Conservation (phyloP, 1,284 basidiomycete species). For the Vanrija sp. region DNA sequence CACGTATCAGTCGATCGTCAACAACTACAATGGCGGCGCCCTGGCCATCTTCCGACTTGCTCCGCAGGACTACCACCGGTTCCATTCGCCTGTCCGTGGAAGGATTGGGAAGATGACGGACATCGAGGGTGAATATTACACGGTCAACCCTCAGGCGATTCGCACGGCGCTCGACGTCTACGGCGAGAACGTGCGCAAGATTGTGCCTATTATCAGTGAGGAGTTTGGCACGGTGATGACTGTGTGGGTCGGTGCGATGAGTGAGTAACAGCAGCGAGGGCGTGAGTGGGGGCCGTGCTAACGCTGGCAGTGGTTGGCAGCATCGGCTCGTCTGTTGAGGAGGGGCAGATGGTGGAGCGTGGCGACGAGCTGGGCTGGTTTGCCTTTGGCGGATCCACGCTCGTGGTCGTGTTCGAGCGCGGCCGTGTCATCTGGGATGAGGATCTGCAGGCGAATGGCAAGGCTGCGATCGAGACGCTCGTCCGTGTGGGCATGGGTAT, state of each 20-base stretch:
- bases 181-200: conserved; percentile 86
- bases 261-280: conserved; percentile 24
- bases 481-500: conserved; percentile 84
- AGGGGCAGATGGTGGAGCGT: conserved; percentile 71
- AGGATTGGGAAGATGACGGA: conserved; percentile 72
- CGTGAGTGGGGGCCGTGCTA: conserved; percentile 1
- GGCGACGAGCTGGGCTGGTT: conserved; percentile 93
- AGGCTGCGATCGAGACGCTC: conserved; percentile 76
- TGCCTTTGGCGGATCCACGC: conserved; percentile 86
- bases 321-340: conserved; percentile 77
- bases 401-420: conserved; percentile 80
- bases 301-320: conserved; percentile 66
- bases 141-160: conserved; percentile 63
- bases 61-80: conserved; percentile 94
- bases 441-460: conserved; percentile 80
- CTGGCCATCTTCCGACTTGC: conserved; percentile 79
- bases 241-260: conserved; percentile 88
- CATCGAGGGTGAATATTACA: conserved; percentile 85
- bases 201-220: conserved; percentile 80
- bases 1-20: conserved; percentile 62
- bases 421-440: conserved; percentile 82
- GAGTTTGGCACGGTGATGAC: conserved; percentile 85
- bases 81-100: conserved; percentile 88
- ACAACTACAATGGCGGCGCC: conserved; percentile 70
- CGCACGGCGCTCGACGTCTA: conserved; percentile 72